These are phyloP conservation scores for Phycomyces nitens DNA, from an alignment of 192 early-diverging fungal genomes.

Conservation along the genomic window DNA sequence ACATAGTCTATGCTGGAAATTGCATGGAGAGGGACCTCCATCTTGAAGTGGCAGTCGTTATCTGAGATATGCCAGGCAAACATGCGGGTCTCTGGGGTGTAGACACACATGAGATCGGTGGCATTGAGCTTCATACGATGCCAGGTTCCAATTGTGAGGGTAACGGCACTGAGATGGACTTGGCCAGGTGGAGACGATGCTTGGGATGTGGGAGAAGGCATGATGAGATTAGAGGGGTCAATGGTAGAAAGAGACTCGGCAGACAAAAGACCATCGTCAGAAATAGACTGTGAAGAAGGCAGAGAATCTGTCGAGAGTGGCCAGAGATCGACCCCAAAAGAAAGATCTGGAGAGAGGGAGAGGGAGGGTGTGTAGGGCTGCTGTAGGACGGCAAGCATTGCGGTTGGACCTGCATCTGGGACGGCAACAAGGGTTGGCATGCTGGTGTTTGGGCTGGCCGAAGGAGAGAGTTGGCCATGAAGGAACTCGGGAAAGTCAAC, in stretches of 20 bases:
- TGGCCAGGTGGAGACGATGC: not conserved
- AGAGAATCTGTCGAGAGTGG: not conserved
- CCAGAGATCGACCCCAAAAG: not conserved
- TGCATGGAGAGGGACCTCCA: slow-evolving; percentile 54
- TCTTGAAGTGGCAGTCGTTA: slow-evolving; percentile 55
- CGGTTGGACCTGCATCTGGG: slow-evolving; percentile 30
- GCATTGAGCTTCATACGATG: slow-evolving; percentile 48
- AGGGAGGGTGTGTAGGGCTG: not conserved
- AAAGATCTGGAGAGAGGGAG: not conserved
- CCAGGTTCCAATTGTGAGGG: slow-evolving; percentile 62
- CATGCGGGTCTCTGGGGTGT: slow-evolving; percentile 40
- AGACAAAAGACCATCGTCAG: not conserved
- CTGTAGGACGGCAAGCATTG: slow-evolving; percentile 12
- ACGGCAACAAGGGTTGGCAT: slow-evolving; percentile 24
- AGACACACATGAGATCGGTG: slow-evolving; percentile 53
- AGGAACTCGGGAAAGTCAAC: slow-evolving; percentile 26
- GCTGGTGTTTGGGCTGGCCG: not conserved
- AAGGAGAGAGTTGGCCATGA: slow-evolving; percentile 24
- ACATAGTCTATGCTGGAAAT: slow-evolving; percentile 50
- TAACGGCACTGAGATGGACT: slow-evolving; percentile 44
- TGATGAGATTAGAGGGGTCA: slow-evolving; percentile 25
- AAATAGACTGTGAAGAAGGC: not conserved
- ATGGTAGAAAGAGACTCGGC: slow-evolving; percentile 18
- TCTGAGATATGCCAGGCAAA: slow-evolving; percentile 63
- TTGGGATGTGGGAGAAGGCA: not conserved